Evolutionary conservation across 176 grass and related monocot species (phyloP).

Genomic region (Pharus latifolius): DNA sequence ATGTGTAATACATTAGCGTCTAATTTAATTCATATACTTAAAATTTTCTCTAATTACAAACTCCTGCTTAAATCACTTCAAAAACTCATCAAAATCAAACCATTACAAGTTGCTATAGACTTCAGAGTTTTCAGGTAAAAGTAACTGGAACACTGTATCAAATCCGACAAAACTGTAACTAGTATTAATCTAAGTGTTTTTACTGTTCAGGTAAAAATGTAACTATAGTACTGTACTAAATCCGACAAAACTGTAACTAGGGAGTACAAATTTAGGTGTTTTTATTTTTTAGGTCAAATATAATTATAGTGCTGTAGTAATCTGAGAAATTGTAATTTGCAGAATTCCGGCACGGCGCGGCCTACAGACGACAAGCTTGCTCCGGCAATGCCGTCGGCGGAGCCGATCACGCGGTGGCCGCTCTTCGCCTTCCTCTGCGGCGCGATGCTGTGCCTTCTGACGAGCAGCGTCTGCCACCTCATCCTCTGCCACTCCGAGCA

Average conservation of each 20-base stretch:
- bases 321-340: not conserved
- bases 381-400: not conserved
- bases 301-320: not conserved
- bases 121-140: too few relatives aligned
- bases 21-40: not conserved
- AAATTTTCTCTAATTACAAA: not conserved
- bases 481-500: slow-evolving; percentile 69
- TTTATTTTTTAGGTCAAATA: not conserved
- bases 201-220: too few relatives aligned
- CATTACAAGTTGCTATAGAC: too few relatives aligned
- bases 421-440: slow-evolving; percentile 58
- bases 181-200: not conserved
- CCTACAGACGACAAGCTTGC: not conserved
- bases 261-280: not conserved
- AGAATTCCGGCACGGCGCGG: not conserved
- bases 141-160: too few relatives aligned
- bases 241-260: not conserved
- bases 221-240: not conserved
- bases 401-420: slow-evolving; percentile 76
- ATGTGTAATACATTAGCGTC: not conserved
- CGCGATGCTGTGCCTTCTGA: slow-evolving; percentile 83
- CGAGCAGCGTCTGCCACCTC: slow-evolving; percentile 73
- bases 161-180: too few relatives aligned
- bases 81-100: too few relatives aligned
- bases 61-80: not conserved